Percentiles rank a stretch among this genome's conserved stretches.
phyloP scores from a whole-genome alignment of 225 moss, liverwort and hornwort species.

The Marchantia paleacea region DNA sequence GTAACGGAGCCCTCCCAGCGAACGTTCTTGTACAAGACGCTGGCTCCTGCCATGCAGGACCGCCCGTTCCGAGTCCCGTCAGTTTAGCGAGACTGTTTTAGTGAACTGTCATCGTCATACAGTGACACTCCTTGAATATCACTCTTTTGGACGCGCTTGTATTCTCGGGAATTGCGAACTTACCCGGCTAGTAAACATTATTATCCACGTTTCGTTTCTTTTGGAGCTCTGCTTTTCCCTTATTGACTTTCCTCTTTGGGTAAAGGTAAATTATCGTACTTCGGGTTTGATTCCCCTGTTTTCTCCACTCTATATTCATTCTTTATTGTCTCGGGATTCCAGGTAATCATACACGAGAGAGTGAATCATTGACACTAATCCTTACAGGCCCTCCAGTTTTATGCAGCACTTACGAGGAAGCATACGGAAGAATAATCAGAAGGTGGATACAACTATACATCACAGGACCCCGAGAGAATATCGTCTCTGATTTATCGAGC shows the following conservation, averaged over 20 bases:
- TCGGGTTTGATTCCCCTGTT: background rate
- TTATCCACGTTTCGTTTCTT: background rate
- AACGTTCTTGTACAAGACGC: background rate
- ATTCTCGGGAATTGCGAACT: background rate
- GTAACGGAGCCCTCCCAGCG: background rate
- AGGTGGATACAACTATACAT: background rate
- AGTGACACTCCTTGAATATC: conserved; percentile 8
- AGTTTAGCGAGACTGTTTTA: background rate
- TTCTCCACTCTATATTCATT: background rate
- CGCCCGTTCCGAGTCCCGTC: conserved; percentile 8
- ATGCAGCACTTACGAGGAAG: background rate
- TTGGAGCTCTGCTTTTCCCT: background rate
- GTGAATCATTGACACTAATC: conserved; percentile 10
- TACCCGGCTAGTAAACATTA: background rate
- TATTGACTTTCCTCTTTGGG: conserved; percentile 1
- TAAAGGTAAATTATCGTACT: background rate
- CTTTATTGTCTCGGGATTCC: conserved; percentile 1
- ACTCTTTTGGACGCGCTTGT: background rate
- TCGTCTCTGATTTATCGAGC: background rate
- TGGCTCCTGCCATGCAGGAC: conserved; percentile 1
- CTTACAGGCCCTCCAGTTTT: background rate
- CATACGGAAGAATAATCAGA: background rate
- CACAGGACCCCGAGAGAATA: background rate
- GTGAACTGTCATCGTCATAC: conserved; percentile 12
- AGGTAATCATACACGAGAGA: background rate